Evolutionary conservation across 2,329 filamentous ascomycete species (phyloP), one percentile per base, ranked within the genome.

Genomic region (Penicillium hesseltinei): DNA sequence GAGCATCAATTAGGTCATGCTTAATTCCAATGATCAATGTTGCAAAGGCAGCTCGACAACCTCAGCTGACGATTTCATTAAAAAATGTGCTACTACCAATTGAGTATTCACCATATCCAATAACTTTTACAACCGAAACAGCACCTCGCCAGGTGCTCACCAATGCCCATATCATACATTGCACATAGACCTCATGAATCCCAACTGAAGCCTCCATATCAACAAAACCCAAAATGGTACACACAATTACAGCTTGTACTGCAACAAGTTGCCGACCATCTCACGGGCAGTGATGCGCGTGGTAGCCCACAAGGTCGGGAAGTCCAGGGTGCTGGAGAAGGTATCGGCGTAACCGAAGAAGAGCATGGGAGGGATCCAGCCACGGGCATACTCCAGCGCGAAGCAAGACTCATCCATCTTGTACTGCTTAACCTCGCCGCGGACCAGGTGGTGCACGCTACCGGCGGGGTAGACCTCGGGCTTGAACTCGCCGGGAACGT

Each of bases 351-450:
- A 93, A 59, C 92, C 92, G 74, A 96, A 96, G 74, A 89, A 89
- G 51, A 96, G 80, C 92, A 96, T 96, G 57, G 89, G 89, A 46
- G 92, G 92, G 75, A 96, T 95, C 90, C 91, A 96, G 62, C 92
- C 91, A 56, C 73, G 71, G 36, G 73, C 71, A 62, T 75, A 75
- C 61, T 75, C 72, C 38, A 74, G 70, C 33, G 74, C 73, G 52
- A 76, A 75, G 66, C 72, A 75, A 10, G 72, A 70, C 27, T 53
- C 60, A 17, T 71, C 69, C 72, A 75, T 75, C 5, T 84, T 81
- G 80, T 91, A 92, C 63, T 91, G 89, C 67, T 85, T 81, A 77
- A 96, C 87, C 67, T 87, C 85, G 67, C 92, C 92, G 35, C 81
- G 80, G 36, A 60, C 68, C 52, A 75, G 66, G 63, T 75, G 73